These are phyloP conservation scores for Solanum chiquidenum DNA, from an alignment of 257 asterid species.

Conservation along the genomic window DNA sequence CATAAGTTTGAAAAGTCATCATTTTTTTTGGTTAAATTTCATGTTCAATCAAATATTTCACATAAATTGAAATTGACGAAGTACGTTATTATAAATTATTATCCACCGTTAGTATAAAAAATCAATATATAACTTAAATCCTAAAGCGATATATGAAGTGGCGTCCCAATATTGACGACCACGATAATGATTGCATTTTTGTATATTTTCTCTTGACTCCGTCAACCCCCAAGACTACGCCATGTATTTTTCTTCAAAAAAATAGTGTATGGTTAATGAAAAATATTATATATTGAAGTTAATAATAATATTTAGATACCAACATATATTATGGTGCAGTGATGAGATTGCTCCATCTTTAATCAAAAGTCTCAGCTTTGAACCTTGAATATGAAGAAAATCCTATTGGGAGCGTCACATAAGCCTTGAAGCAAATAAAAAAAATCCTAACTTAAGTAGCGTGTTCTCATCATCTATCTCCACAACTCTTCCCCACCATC, in stretches of 20 bases:
- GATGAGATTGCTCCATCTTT: no score
- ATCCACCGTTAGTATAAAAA: no score
- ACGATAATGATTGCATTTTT: background rate
- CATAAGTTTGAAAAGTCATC: background rate
- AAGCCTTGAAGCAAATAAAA: background rate
- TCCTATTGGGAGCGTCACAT: no score
- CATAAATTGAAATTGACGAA: no score
- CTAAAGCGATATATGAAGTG: background rate
- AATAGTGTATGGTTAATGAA: background rate
- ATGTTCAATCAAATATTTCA: background rate
- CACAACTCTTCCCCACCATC: background rate
- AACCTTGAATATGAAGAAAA: background rate
- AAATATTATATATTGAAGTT: background rate
- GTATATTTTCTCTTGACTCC: background rate
- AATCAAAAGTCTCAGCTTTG: rapidly evolving
- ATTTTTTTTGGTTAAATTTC: background rate
- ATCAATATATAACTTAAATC: background rate
- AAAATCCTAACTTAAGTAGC: no score
- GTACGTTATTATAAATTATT: no score
- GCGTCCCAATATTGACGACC: background rate
- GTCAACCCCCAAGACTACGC: background rate
- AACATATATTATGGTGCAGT: no score
- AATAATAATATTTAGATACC: background rate
- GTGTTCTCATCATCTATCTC: background rate
- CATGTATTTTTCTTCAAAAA: background rate